Base-by-base conservation (phyloP, 805 yeast species). In the Myxozyma udenii region DNA sequence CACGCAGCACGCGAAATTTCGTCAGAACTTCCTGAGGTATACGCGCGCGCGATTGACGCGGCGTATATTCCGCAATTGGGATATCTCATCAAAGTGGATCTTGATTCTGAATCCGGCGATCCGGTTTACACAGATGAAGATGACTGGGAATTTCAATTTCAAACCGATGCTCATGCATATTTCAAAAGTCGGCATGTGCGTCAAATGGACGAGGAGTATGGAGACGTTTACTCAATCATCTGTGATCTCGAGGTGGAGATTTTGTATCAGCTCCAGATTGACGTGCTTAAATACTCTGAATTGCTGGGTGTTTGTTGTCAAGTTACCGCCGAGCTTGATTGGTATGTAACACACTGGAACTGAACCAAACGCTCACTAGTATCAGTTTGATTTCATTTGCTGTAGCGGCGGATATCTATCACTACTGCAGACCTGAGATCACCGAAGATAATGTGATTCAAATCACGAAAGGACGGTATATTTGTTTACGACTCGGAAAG, bases 21-120 rank as follows among this genome's bases (percentile, higher is more conserved):
- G 1, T 33, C 12, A 21, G 28, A 45, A 18, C 19, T 50, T 22
- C 46, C 41, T 7, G n/a, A 41, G 18, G 28, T 48, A 7, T 41
- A 33, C 24, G 46, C 43, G 1, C 14, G 55, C 1, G 60, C 60
- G 3, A n/a, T 58, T 1, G 73, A 71, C 47, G 70, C 70, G 0
- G 69, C 71, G 0, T 76, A 75, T 55, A 70, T 75, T 23, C 79
- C 79, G 2, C 78, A 76, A 40, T 53, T 76, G 21, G 79, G 79
- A 0, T 76, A 68, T 45, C 55, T 76, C 37, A 61, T 73, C 0
- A 66, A 71, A 0, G 44, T 69, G 1, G 66, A 64, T 16, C 22
- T 41, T 1, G 32, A 42, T 3, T 39, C 54, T 9, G 56, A 48
- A 16, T 35, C 44, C 1, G 14, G 39, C 1, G 11, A 50, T 1